A percentile compares a stretch with the other conserved stretches of the same genome.
Evolutionary conservation across 352 stramenopile genomes (phyloP).

Genomic region (Globisporangium abappressorium): DNA sequence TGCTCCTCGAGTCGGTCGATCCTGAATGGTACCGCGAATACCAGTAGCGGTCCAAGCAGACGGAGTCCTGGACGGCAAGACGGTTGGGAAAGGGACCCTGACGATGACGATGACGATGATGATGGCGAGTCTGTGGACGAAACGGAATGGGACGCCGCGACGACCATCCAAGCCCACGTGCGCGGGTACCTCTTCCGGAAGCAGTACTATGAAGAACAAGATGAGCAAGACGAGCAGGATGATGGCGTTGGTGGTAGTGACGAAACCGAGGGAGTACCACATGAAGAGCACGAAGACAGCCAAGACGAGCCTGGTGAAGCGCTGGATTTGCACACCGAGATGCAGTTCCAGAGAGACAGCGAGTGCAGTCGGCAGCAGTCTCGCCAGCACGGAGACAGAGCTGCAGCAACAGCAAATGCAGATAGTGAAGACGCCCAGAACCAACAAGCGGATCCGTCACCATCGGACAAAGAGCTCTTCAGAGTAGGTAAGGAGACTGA

Average conservation of each 20-base stretch:
- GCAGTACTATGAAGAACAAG: slow-evolving; percentile 10
- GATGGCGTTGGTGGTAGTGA: background rate
- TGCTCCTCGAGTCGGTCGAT: slow-evolving; percentile 1
- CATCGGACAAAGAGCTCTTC: background rate
- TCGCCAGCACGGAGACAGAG: background rate
- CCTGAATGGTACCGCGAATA: background rate
- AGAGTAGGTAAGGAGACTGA: background rate
- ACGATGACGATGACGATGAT: background rate
- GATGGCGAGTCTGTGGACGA: background rate
- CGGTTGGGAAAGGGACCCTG: background rate
- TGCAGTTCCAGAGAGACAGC: slow-evolving; percentile 12
- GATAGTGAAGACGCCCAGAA: background rate
- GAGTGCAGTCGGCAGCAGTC: slow-evolving; percentile 4
- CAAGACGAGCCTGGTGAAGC: background rate
- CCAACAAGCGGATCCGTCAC: no score
- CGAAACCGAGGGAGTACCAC: background rate
- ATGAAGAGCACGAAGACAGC: background rate
- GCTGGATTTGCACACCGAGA: slow-evolving; percentile 7
- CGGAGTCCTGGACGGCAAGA: background rate
- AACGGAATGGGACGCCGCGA: background rate
- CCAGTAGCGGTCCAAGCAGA: background rate
- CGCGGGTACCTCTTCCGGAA: slow-evolving; percentile 17
- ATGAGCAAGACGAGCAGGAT: background rate
- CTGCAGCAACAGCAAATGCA: background rate
- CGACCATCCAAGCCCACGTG: slow-evolving; percentile 14